phyloP scores from a whole-genome alignment of 495 filamentous ascomycete genomes.

The Geopyxis carbonaria region DNA sequence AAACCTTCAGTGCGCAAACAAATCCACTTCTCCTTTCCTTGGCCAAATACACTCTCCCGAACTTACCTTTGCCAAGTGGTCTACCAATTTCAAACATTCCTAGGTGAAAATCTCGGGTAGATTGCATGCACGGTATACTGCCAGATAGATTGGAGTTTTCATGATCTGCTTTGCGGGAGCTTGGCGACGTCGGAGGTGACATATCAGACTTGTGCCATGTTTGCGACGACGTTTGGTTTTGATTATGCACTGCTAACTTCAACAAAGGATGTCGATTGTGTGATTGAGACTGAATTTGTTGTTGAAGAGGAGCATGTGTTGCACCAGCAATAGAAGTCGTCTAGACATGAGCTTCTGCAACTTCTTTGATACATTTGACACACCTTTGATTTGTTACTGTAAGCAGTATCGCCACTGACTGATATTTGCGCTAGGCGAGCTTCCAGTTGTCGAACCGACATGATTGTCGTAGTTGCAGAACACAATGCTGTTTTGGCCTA shows the following conservation, averaged over 20 bases:
- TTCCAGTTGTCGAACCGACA: slow-evolving; percentile 50
- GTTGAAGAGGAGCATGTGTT: slow-evolving; percentile 36
- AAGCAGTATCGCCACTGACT: slow-evolving; percentile 59
- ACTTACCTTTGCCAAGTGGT: slow-evolving; percentile 92
- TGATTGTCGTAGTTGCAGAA: too few species aligned
- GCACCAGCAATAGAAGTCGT: slow-evolving; percentile 33
- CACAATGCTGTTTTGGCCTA: too few species aligned
- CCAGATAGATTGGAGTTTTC: slow-evolving; percentile 7
- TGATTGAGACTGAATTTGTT: slow-evolving; percentile 31
- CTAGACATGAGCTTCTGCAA: slow-evolving; percentile 3
- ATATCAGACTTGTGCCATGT: slow-evolving; percentile 28
- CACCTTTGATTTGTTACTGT: slow-evolving; percentile 54
- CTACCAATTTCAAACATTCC: slow-evolving; percentile 99
- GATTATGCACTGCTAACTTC: slow-evolving; percentile 67
- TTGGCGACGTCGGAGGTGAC: slow-evolving; percentile 26
- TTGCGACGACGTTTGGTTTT: slow-evolving; percentile 39
- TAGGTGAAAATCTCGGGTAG: slow-evolving; percentile 67
- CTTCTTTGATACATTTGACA: slow-evolving; percentile 7
- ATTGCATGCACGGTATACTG: slow-evolving; percentile 37
- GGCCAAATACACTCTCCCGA: slow-evolving; percentile 88
- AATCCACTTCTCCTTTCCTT: slow-evolving; percentile 78
- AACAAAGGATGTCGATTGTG: slow-evolving; percentile 34
- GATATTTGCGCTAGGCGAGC: slow-evolving; percentile 67
- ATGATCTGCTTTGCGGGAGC: slow-evolving; percentile 12
- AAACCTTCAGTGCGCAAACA: slow-evolving; percentile 89